Evolutionary conservation across 2,329 filamentous ascomycete species (phyloP).

Genomic region (Xylariales sp.): DNA sequence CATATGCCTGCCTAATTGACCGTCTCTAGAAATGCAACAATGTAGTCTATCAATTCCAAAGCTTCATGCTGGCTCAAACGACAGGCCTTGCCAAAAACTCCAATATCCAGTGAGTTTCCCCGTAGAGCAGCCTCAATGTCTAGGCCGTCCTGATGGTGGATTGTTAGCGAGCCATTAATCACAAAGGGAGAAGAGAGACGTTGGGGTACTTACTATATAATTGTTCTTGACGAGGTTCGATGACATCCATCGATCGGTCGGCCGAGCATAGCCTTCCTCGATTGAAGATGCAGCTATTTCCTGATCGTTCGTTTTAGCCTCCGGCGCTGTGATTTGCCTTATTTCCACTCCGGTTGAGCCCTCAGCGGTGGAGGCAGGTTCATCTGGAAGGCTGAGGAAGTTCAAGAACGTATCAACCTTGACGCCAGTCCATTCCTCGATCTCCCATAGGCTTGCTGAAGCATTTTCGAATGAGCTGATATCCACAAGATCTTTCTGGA

Average conservation of each 20-base stretch:
- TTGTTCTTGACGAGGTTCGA: slow-evolving; percentile 13
- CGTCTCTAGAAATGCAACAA: slow-evolving; percentile 11
- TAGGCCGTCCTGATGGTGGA: slow-evolving; percentile 16
- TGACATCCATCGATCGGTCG: slow-evolving; percentile 9
- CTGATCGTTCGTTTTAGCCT: neutral
- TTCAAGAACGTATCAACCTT: slow-evolving; percentile 74
- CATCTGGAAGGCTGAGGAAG: slow-evolving; percentile 57
- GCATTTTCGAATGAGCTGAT: slow-evolving; percentile 55
- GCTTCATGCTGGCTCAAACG: slow-evolving; percentile 13
- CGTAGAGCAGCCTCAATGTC: slow-evolving; percentile 22
- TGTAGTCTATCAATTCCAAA: slow-evolving; percentile 11
- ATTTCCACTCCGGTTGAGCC: neutral
- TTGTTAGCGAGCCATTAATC: slow-evolving; percentile 7
- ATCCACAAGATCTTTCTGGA: slow-evolving; percentile 64
- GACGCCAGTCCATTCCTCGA: slow-evolving; percentile 70
- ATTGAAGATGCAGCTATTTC: too few relatives aligned
- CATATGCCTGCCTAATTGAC: too few relatives aligned
- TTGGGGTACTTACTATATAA: slow-evolving; percentile 13
- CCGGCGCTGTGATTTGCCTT: neutral
- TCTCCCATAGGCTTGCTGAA: slow-evolving; percentile 63
- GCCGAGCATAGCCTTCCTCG: too few relatives aligned
- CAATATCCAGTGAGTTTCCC: slow-evolving; percentile 20
- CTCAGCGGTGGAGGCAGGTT: neutral
- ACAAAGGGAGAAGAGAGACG: neutral
- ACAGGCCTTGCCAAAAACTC: slow-evolving; percentile 18